Conservation (phyloP, 2,329 filamentous ascomycete species). For the Aspergillus sp. region DNA sequence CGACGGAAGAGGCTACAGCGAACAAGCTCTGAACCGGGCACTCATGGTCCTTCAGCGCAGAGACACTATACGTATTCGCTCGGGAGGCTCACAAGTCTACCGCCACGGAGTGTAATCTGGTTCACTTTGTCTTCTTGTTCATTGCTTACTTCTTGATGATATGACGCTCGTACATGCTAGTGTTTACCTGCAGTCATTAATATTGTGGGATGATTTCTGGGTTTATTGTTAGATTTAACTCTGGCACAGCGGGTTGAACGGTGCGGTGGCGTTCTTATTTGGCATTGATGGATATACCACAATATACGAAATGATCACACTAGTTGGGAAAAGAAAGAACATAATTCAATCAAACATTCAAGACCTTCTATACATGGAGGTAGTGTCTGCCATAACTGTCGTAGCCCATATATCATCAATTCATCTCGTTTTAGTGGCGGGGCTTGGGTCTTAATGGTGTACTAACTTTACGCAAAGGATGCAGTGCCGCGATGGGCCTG, state of each 20-base stretch:
- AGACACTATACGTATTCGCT: constrained; percentile 64
- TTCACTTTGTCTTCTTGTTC: constrained; percentile 1
- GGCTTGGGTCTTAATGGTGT: too few relatives aligned
- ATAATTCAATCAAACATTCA: too few relatives aligned
- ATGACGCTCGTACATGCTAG: constrained; percentile 7
- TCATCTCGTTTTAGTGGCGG: too few relatives aligned
- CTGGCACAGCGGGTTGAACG: constrained; percentile 19
- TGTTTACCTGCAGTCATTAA: background rate
- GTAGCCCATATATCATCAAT: too few relatives aligned
- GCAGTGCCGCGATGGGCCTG: too few relatives aligned
- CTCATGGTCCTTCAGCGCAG: constrained; percentile 82
- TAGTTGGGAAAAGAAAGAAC: background rate
- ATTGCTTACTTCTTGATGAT: constrained; percentile 9
- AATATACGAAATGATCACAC: constrained; percentile 1
- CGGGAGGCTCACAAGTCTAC: constrained; percentile 50
- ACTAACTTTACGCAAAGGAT: too few relatives aligned
- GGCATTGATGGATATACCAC: background rate
- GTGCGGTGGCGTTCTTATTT: constrained; percentile 18
- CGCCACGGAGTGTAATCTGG: constrained; percentile 44
- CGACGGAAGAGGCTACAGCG: constrained; percentile 84
- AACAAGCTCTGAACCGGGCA: constrained; percentile 80
- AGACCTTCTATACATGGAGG: too few relatives aligned
- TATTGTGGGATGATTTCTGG: background rate
- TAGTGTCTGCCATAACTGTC: too few relatives aligned
- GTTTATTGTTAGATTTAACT: constrained; percentile 8